Evolutionary conservation across 1,284 basidiomycete species (phyloP), one percentile per base, ranked within the genome.

Genomic region (Xanthoconium separans): DNA sequence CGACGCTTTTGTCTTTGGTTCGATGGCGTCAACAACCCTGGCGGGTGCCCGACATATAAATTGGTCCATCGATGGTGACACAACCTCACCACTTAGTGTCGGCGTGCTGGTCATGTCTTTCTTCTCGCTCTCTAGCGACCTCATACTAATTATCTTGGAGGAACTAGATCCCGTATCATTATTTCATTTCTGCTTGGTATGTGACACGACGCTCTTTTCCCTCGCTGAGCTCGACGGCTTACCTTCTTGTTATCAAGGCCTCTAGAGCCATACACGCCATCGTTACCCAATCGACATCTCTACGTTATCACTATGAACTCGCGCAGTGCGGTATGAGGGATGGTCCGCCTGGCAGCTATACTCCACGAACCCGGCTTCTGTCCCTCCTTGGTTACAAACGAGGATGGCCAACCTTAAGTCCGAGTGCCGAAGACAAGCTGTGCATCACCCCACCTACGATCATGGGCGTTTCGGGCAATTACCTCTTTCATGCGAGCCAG

Each of bases 221-320:
- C 34, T 39, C 31, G 16, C 27, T 7, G 42, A 47, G 31, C 37
- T 46, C 40, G 40, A 55, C 49, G 15, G 16, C 46, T 50, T 15
- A 59, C 31, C 41, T 18, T 45, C 33, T 47, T 31, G 15, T 47
- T n/a, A 42, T 47, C 47, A 50, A 84, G 82, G 78, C 77, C 44
- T 81, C 80, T 58, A 67, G 64, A 55, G 64, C 76, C 56, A 71
- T 81, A 54, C 69, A 73, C 57, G 63, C 59, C 45, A 71, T 82
- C 48, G 73, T 77, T 41, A 71, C 73, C 66, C 73, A 72, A 36
- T 77, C 75, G 58, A 75, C 78, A 34, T 72, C 73, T 30, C 76
- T 84, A 51, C 76, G 75, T 40, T 84, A 84, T 67, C 75, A 73
- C 54, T 76, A 77, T 61, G 81, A 84, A 58, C 73, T 84, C 33